Conservation (phyloP, 2,329 filamentous ascomycete species). For the Botryosphaeria agaves region DNA sequence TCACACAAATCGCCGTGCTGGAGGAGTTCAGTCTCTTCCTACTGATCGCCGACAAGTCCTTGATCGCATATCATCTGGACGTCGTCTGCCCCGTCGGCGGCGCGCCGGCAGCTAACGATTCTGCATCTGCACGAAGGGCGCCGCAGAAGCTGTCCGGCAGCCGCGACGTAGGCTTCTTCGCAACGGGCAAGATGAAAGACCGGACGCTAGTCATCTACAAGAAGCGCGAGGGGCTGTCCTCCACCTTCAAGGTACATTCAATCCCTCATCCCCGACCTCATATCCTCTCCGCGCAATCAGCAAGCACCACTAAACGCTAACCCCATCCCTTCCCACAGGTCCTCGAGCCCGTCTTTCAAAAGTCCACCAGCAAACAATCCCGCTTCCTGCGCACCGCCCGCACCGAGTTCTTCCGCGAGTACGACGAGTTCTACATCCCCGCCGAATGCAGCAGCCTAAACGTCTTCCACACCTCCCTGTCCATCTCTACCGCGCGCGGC, state of each 20-base stretch:
- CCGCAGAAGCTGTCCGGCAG: constrained; percentile 76
- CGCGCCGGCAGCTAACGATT: constrained; percentile 24
- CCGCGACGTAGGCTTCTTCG: constrained; percentile 93
- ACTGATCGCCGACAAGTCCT: constrained; percentile 74
- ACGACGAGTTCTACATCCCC: constrained; percentile 96
- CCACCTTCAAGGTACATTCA: constrained; percentile 54
- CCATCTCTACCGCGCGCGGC: constrained; percentile 77
- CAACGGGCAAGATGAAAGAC: constrained; percentile 93
- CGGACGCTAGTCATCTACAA: constrained; percentile 92
- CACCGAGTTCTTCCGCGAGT: constrained; percentile 94
- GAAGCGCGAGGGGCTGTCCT: constrained; percentile 80
- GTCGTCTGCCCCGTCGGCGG: constrained; percentile 46
- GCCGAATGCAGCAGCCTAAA: constrained; percentile 91
- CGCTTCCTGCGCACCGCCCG: constrained; percentile 52
- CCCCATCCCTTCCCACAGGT: constrained; percentile 43
- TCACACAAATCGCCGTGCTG: constrained; percentile 85
- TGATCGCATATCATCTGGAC: constrained; percentile 90
- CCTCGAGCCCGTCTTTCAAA: constrained; percentile 87
- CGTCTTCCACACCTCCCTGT: constrained; percentile 86
- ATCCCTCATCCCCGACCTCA: neutral
- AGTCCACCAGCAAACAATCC: constrained; percentile 67
- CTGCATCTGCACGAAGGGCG: constrained; percentile 53
- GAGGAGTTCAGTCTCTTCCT: constrained; percentile 92
- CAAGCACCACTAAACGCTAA: neutral
- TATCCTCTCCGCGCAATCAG: neutral